phyloP scores from a whole-genome alignment of 2,329 filamentous ascomycete species.

The Diaporthe velutina region DNA sequence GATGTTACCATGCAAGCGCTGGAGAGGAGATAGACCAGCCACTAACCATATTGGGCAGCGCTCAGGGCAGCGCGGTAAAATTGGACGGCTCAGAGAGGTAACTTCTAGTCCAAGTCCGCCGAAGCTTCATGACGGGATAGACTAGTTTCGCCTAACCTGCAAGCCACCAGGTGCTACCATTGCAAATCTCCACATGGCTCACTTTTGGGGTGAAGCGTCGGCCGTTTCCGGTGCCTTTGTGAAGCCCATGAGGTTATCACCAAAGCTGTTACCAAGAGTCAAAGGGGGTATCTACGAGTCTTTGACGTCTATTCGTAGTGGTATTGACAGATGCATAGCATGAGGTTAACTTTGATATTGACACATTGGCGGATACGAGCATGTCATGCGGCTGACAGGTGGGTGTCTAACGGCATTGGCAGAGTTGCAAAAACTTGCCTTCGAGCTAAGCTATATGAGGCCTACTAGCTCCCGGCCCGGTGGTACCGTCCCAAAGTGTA shows the following conservation, averaged over 20 bases:
- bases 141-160: not conserved
- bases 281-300: not conserved
- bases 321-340: not conserved
- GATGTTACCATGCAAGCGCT: constrained; percentile 3
- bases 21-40: constrained; percentile 1
- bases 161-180: constrained; percentile 6
- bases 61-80: constrained; percentile 10
- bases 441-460: not conserved
- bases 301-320: not conserved
- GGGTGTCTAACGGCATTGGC: not conserved
- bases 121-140: not conserved
- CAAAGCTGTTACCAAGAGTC: not conserved
- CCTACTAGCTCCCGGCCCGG: constrained; percentile 24
- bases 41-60: constrained; percentile 9
- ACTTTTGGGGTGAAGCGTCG: not conserved
- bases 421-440: not conserved
- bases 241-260: not conserved
- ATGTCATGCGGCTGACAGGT: constrained; percentile 8
- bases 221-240: not conserved
- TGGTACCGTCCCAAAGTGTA: constrained; percentile 26
- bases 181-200: not conserved
- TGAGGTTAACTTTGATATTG: not conserved
- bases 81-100: constrained; percentile 11
- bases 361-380: not conserved
- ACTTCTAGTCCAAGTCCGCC: not conserved